These are phyloP conservation scores for Claviceps purpurea DNA, from an alignment of 2,329 filamentous ascomycete genomes.

Conservation along the genomic window DNA sequence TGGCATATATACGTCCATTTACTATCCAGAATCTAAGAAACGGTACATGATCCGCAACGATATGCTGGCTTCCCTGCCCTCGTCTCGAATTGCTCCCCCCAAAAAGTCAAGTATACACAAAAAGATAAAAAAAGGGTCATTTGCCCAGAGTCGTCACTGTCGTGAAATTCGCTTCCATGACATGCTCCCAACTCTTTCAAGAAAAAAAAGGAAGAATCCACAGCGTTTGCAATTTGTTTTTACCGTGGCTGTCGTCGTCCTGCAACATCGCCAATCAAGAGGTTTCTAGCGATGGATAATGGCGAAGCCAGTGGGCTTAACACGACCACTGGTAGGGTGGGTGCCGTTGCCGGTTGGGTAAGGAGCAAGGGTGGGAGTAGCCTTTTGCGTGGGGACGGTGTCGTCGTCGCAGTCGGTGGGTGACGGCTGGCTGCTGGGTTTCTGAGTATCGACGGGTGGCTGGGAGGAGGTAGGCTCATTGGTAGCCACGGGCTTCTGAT, in stretches of 20 bases:
- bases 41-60: neutral
- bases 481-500: neutral
- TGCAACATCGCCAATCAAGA: neutral
- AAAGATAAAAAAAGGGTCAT: neutral
- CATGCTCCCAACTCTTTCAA: neutral
- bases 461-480: neutral
- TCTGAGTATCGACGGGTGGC: slow-evolving; percentile 2
- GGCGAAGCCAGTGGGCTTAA: slow-evolving; percentile 22
- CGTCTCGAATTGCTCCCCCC: neutral
- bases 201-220: neutral
- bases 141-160: neutral
- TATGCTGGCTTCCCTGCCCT: neutral
- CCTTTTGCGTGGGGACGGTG: slow-evolving; percentile 13
- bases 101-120: neutral
- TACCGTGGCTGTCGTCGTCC: neutral
- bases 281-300: slow-evolving; percentile 18
- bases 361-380: slow-evolving; percentile 25
- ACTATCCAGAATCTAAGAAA: neutral
- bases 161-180: neutral
- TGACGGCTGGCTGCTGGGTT: neutral
- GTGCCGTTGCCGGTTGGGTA: slow-evolving; percentile 28
- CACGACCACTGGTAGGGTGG: slow-evolving; percentile 15
- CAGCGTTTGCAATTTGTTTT: neutral
- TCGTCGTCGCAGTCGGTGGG: slow-evolving; percentile 10
- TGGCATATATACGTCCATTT: neutral